Evolutionary conservation across 2,329 filamentous ascomycete genomes (phyloP).

Genomic region (Pseudohalonectria lignicola): DNA sequence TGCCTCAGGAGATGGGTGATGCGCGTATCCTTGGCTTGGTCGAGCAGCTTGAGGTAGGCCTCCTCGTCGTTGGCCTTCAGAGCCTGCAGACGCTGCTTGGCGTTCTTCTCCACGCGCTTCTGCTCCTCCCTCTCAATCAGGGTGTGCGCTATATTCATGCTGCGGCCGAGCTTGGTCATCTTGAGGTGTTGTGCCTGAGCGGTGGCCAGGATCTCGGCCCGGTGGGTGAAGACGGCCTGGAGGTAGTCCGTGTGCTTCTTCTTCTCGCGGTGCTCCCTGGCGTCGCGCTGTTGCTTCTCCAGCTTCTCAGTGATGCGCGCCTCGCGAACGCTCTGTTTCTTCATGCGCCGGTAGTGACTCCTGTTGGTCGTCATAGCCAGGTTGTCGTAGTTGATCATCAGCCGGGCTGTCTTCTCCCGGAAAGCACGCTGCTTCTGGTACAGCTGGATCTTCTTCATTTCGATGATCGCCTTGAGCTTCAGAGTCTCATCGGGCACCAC

Average conservation of each 20-base stretch:
- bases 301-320: slow-evolving; percentile 97
- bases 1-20: slow-evolving; percentile 95
- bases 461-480: slow-evolving; percentile 84
- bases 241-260: slow-evolving; percentile 94
- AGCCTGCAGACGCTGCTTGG: slow-evolving; percentile 98
- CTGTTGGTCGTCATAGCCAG: slow-evolving; percentile 95
- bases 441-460: slow-evolving; percentile 85
- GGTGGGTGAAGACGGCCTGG: slow-evolving; percentile 73
- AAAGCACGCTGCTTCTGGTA: slow-evolving; percentile 80
- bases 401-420: slow-evolving; percentile 75
- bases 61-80: slow-evolving; percentile 99
- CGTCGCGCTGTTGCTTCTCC: slow-evolving; percentile 96
- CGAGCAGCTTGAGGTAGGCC: slow-evolving; percentile 93
- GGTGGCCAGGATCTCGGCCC: slow-evolving; percentile 62
- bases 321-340: slow-evolving; percentile 93
- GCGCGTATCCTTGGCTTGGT: slow-evolving; percentile 98
- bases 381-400: slow-evolving; percentile 94
- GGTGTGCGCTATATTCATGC: slow-evolving; percentile 84
- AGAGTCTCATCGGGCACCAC: slow-evolving; percentile 66
- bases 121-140: slow-evolving; percentile 99
- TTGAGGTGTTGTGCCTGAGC: slow-evolving; percentile 60
- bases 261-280: slow-evolving; percentile 90
- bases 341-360: slow-evolving; percentile 80
- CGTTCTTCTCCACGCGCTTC: slow-evolving; percentile 93
- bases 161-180: slow-evolving; percentile 73